phyloP scores from a whole-genome alignment of 176 grass and related monocot species.

The Neostapfia colusana region DNA sequence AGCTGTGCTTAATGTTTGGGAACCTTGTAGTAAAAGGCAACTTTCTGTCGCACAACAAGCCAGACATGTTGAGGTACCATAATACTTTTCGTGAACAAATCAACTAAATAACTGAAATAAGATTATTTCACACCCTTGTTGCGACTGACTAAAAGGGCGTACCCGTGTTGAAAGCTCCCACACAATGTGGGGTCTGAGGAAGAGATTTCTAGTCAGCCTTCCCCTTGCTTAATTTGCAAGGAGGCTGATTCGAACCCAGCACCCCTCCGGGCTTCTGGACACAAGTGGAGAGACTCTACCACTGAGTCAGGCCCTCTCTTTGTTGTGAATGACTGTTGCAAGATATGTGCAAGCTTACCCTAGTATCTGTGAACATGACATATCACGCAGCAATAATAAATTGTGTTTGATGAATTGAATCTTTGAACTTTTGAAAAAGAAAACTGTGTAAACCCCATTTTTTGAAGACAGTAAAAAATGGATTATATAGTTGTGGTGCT shows the following conservation, averaged over 20 bases:
- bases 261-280: no score
- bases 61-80: neutral
- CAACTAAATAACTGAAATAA: neutral
- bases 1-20: conserved; percentile 1
- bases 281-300: no score
- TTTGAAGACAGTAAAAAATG: neutral
- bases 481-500: neutral
- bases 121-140: neutral
- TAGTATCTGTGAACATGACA: neutral
- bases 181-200: no score
- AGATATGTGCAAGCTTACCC: neutral
- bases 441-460: neutral
- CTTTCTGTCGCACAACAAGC: conserved; percentile 17
- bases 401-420: neutral
- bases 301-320: no score
- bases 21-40: neutral
- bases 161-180: no score
- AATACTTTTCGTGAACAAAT: neutral
- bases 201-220: no score
- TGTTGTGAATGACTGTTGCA: no score
- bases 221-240: no score
- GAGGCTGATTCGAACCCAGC: no score
- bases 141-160: no score
- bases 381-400: neutral
- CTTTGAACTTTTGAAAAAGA: neutral